These are phyloP conservation scores for Stephania japonica DNA, from an alignment of 164 flowering plant species.

Conservation along the genomic window DNA sequence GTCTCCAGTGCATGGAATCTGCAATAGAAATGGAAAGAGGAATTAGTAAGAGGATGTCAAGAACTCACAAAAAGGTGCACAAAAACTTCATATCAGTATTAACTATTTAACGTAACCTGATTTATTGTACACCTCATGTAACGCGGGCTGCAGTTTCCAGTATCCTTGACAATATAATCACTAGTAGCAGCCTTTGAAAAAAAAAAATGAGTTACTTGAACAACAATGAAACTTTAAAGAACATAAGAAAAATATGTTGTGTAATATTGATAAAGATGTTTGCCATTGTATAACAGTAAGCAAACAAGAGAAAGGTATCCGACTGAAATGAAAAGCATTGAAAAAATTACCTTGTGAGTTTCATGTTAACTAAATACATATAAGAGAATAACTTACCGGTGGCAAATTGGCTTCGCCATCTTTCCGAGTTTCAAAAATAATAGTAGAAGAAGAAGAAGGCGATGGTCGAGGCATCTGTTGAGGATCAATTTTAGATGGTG, in stretches of 20 bases:
- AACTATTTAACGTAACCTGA: slow-evolving; percentile 51
- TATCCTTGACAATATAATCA: slow-evolving; percentile 81
- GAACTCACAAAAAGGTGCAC: background rate
- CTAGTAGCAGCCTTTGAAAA: slow-evolving; percentile 71
- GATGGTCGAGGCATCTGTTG: slow-evolving; percentile 89
- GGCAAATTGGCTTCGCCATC: slow-evolving; percentile 79
- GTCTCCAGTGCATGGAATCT: slow-evolving; percentile 93
- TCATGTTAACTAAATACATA: background rate
- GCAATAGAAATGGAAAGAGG: slow-evolving; percentile 5
- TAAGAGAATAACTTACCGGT: slow-evolving; percentile 50
- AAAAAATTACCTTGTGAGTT: background rate
- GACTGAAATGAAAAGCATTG: background rate
- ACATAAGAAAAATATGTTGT: background rate
- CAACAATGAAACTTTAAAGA: background rate
- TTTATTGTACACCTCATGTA: slow-evolving; percentile 90
- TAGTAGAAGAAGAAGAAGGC: slow-evolving; percentile 49
- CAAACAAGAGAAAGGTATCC: background rate
- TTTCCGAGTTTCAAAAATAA: slow-evolving; percentile 74
- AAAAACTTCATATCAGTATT: background rate
- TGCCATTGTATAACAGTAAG: background rate
- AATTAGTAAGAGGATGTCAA: background rate
- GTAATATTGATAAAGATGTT: background rate
- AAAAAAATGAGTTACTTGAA: slow-evolving; percentile 9
- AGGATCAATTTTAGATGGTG: slow-evolving; percentile 84
- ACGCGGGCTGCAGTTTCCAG: slow-evolving; percentile 98